Conservation (phyloP, 2,329 filamentous ascomycete genomes). For the Botrytis galanthina region DNA sequence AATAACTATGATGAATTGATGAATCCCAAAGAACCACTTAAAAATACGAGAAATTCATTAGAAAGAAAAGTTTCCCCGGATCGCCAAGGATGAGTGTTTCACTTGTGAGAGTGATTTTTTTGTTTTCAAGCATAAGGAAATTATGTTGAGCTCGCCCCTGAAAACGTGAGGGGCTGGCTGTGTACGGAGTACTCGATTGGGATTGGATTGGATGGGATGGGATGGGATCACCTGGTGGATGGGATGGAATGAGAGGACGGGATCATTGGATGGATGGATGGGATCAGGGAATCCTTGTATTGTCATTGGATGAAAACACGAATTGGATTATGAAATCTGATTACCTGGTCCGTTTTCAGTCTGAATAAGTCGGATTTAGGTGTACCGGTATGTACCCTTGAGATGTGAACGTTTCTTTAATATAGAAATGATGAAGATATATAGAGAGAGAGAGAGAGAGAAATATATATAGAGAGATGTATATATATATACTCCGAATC, state of each 20-base stretch:
- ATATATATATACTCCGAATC: no score
- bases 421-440: no score
- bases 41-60: constrained; percentile 5
- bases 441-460: no score
- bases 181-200: background rate
- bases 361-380: background rate
- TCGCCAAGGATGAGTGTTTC: background rate
- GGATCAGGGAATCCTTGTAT: background rate
- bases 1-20: background rate
- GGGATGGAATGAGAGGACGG: background rate
- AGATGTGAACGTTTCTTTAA: background rate
- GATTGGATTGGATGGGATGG: no score
- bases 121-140: background rate
- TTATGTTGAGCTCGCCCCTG: background rate
- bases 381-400: no score
- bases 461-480: no score
- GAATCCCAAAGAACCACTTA: background rate
- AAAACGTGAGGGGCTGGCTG: background rate
- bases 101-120: background rate
- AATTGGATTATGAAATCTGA: background rate
- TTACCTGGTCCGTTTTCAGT: background rate
- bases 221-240: background rate
- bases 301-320: background rate
- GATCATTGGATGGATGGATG: background rate
- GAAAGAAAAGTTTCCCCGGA: background rate